A percentile compares a stretch with the other conserved stretches of the same genome.
Evolutionary conservation across 2,329 filamentous ascomycete species (phyloP).

Genomic region (Sclerotinia minor): DNA sequence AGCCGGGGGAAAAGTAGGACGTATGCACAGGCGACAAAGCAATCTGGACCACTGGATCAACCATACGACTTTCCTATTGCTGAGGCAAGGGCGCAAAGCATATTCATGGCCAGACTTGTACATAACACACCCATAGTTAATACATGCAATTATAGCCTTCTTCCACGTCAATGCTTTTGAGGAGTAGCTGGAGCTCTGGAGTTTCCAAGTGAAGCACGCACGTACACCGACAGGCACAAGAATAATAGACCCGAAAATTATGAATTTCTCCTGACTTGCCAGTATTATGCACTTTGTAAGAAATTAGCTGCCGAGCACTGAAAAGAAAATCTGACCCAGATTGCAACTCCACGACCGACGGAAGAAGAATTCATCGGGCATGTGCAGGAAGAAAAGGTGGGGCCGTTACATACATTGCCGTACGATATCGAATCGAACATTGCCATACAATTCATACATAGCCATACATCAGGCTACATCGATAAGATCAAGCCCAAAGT

Average conservation of each 20-base stretch:
- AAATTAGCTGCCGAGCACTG: conserved; percentile 13
- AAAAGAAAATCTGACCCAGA: conserved; percentile 13
- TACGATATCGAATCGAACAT: conserved; percentile 10
- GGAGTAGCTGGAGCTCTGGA: not conserved
- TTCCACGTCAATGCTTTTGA: not conserved
- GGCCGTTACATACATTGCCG: conserved; percentile 14
- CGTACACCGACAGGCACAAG: not conserved
- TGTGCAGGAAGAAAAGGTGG: conserved; percentile 24
- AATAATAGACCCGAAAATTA: not conserved
- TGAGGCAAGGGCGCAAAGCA: not conserved
- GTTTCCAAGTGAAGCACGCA: conserved; percentile 5
- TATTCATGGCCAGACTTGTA: not conserved
- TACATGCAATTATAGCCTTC: not conserved
- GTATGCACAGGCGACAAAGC: conserved; percentile 13
- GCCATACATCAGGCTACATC: conserved; percentile 21
- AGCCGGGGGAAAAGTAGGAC: conserved; percentile 18
- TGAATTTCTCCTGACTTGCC: not conserved
- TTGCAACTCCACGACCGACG: conserved; percentile 20
- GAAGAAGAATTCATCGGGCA: conserved; percentile 15
- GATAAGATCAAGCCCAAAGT: conserved; percentile 8
- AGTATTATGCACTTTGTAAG: not conserved
- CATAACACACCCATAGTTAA: not conserved
- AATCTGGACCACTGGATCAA: not conserved
- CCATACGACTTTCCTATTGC: not conserved
- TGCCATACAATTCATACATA: conserved; percentile 20